These are phyloP conservation scores for Stentor roeselii DNA, from an alignment of 73 alveolate species.

Conservation along the genomic window DNA sequence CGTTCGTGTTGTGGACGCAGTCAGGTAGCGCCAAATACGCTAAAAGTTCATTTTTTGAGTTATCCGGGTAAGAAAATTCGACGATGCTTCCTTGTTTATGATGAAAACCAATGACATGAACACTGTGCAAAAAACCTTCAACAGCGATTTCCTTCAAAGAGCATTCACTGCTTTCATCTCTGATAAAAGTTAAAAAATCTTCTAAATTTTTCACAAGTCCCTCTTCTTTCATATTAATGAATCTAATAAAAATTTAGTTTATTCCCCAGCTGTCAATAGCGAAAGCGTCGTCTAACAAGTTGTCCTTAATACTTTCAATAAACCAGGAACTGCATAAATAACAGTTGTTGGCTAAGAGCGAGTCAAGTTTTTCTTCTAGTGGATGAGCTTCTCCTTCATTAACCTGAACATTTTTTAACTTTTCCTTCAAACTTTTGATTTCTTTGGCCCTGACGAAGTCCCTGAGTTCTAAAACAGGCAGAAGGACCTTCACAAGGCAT, in stretches of 20 bases:
- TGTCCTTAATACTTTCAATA: conserved; percentile 16
- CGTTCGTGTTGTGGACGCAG: conserved; percentile 20
- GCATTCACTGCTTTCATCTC: too few species aligned
- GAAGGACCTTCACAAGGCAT: not conserved
- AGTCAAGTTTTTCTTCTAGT: conserved; percentile 1
- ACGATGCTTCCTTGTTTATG: conserved; percentile 23
- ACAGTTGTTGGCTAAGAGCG: not conserved
- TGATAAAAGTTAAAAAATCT: too few species aligned
- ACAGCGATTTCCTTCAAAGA: not conserved
- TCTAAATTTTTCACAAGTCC: too few species aligned
- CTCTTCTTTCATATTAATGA: too few species aligned
- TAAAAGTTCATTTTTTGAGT: not conserved
- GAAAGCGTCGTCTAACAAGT: conserved; percentile 1
- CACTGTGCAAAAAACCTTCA: not conserved
- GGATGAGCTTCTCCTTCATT: not conserved
- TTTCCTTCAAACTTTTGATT: not conserved
- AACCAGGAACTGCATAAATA: conserved; percentile 20
- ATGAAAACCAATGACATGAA: conserved; percentile 6
- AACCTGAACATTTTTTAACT: not conserved
- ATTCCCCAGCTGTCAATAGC: conserved; percentile 26
- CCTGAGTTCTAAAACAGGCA: not conserved
- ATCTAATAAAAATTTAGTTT: not conserved
- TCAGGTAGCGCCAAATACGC: conserved; percentile 19
- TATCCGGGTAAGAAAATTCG: conserved; percentile 1
- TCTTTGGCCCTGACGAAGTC: conserved; percentile 20